Percentiles rank a stretch among this genome's conserved stretches.
Conservation (phyloP, 2,329 filamentous ascomycete genomes). For the Xylariomycetidae sp. region DNA sequence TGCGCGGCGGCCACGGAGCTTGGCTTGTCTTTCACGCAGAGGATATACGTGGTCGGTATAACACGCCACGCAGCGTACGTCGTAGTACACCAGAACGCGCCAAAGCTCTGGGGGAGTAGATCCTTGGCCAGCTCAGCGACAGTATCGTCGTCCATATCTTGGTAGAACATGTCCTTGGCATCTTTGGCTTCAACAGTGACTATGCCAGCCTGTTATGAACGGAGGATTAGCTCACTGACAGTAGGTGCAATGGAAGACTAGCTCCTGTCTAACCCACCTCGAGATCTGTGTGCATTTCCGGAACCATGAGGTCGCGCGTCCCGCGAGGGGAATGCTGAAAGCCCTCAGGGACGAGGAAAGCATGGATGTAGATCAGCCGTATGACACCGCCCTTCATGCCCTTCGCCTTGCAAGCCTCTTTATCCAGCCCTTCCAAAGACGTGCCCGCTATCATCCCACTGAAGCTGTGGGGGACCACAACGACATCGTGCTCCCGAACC, state of each 20-base stretch:
- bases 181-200: slow-evolving; percentile 15
- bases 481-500: slow-evolving; percentile 11
- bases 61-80: slow-evolving; percentile 18
- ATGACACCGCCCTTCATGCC: slow-evolving; percentile 16
- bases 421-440: slow-evolving; percentile 17
- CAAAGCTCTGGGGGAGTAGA: slow-evolving; percentile 17
- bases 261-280: slow-evolving; percentile 10
- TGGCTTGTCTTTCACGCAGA: slow-evolving; percentile 9
- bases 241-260: neutral
- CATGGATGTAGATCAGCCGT: slow-evolving; percentile 16
- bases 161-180: slow-evolving; percentile 20
- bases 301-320: slow-evolving; percentile 13
- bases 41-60: slow-evolving; percentile 18
- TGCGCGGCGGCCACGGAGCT: slow-evolving; percentile 9
- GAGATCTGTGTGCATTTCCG: slow-evolving; percentile 16
- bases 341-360: slow-evolving; percentile 19
- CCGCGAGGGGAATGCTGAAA: slow-evolving; percentile 16
- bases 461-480: slow-evolving; percentile 19
- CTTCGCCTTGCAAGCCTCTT: slow-evolving; percentile 7
- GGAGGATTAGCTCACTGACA: neutral
- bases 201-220: slow-evolving; percentile 14
- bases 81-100: slow-evolving; percentile 15
- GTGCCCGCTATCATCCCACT: slow-evolving; percentile 20
- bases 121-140: slow-evolving; percentile 13
- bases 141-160: slow-evolving; percentile 15